Percentiles rank a stretch among this genome's conserved stretches.
phyloP scores from a whole-genome alignment of 352 stramenopile genomes.

The Phytophthora melonis region DNA sequence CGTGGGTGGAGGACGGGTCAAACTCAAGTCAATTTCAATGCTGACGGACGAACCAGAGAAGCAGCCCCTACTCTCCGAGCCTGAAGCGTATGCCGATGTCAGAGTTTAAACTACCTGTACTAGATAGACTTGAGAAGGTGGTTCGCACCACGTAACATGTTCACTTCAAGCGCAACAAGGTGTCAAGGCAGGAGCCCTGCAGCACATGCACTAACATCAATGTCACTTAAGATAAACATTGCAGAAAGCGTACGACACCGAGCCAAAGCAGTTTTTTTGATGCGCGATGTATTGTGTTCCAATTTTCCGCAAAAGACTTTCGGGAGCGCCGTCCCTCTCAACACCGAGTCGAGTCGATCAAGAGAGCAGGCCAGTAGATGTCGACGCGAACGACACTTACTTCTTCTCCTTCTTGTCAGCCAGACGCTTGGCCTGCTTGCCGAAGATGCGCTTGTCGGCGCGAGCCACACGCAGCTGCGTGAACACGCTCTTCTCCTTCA shows the following conservation, averaged over 20 bases:
- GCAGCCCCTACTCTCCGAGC: slow-evolving; percentile 53
- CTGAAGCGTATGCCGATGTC: slow-evolving; percentile 32
- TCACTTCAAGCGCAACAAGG: no score
- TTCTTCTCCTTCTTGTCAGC: slow-evolving; percentile 90
- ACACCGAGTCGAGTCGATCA: slow-evolving; percentile 9
- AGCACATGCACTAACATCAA: not conserved
- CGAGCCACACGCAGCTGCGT: slow-evolving; percentile 86
- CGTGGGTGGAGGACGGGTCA: slow-evolving; percentile 4
- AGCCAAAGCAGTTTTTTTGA: slow-evolving; percentile 35
- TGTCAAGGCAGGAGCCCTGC: no score
- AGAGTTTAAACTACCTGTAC: no score
- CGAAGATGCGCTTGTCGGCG: slow-evolving; percentile 87
- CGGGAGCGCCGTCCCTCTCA: slow-evolving; percentile 27
- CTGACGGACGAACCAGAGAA: slow-evolving; percentile 44
- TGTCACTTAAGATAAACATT: not conserved
- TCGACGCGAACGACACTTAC: slow-evolving; percentile 57
- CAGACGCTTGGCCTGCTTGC: slow-evolving; percentile 92
- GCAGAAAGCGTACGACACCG: not conserved
- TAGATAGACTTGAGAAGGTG: no score
- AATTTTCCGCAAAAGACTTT: slow-evolving; percentile 71
- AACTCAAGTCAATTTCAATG: slow-evolving; percentile 25
- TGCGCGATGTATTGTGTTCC: slow-evolving; percentile 71
- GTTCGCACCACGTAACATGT: no score
- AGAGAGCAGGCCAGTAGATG: slow-evolving; percentile 33
- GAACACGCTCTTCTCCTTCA: slow-evolving; percentile 89